These are phyloP conservation scores for Oryza glumipatula DNA, from an alignment of 176 grass and related monocot genomes.

Conservation along the genomic window DNA sequence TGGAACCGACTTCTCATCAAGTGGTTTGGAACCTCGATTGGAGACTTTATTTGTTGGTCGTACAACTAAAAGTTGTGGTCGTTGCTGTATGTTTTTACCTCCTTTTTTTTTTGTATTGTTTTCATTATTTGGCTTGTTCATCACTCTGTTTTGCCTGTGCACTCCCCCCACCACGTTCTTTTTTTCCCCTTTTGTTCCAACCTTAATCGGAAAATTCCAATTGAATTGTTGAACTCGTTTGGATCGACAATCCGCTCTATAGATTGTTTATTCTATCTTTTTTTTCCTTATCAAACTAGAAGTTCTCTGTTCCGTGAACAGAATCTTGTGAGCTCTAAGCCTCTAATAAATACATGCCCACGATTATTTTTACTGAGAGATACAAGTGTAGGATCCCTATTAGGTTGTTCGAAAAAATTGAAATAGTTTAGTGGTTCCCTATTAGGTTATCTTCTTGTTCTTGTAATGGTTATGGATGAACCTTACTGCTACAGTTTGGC, in stretches of 20 bases:
- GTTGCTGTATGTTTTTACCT: background rate
- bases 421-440: background rate
- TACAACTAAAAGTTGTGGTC: conserved; percentile 1
- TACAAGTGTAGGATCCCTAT: background rate
- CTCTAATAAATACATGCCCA: background rate
- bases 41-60: background rate
- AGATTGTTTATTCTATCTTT: background rate
- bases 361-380: background rate
- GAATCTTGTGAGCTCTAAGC: background rate
- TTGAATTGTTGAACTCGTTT: background rate
- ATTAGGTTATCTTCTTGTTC: background rate
- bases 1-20: background rate
- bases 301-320: background rate
- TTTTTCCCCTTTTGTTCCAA: background rate
- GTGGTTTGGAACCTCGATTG: background rate
- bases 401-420: background rate
- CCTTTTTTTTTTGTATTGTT: background rate
- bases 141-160: background rate
- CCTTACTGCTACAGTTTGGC: background rate
- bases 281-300: background rate
- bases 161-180: background rate
- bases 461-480: background rate
- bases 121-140: background rate
- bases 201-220: background rate
- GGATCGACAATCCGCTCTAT: background rate